These are phyloP conservation scores for Fusarium buharicum DNA, from an alignment of 2,329 filamentous ascomycete species.

Conservation along the genomic window DNA sequence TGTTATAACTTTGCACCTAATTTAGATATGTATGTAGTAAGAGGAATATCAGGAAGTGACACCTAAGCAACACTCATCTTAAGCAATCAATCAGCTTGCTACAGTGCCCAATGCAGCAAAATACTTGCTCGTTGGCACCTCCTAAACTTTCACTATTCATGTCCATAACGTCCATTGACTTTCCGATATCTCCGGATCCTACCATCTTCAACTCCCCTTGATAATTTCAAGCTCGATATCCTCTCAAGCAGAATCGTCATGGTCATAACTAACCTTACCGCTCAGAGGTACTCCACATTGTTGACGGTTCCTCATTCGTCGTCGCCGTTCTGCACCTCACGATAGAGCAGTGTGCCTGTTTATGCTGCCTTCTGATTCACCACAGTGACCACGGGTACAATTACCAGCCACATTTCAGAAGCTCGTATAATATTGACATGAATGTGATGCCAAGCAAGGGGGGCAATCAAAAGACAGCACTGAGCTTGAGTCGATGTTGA, in stretches of 20 bases:
- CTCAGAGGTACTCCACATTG: conserved; percentile 28
- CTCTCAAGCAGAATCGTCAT: conserved; percentile 9
- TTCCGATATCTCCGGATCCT: conserved; percentile 32
- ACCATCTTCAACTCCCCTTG: not conserved
- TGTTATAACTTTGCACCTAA: not conserved
- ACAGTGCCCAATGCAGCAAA: not conserved
- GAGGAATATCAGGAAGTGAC: no score
- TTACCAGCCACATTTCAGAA: conserved; percentile 31
- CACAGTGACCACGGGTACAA: conserved; percentile 9
- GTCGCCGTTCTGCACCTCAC: conserved; percentile 19
- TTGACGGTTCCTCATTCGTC: conserved; percentile 23
- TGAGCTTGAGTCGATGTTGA: conserved; percentile 2
- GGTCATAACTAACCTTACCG: conserved; percentile 29
- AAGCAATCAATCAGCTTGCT: not conserved
- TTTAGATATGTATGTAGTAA: no score
- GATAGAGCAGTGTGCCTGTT: conserved; percentile 19
- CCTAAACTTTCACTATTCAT: no score
- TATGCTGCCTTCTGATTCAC: conserved; percentile 21
- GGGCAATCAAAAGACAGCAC: not conserved
- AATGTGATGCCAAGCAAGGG: not conserved
- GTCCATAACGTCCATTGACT: not conserved
- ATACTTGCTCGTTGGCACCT: no score
- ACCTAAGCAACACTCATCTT: not conserved
- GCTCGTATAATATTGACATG: not conserved
- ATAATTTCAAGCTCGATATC: conserved; percentile 3